Evolutionary conservation across 2,329 filamentous ascomycete genomes (phyloP).

Genomic region (Trichoderma aggressivum): DNA sequence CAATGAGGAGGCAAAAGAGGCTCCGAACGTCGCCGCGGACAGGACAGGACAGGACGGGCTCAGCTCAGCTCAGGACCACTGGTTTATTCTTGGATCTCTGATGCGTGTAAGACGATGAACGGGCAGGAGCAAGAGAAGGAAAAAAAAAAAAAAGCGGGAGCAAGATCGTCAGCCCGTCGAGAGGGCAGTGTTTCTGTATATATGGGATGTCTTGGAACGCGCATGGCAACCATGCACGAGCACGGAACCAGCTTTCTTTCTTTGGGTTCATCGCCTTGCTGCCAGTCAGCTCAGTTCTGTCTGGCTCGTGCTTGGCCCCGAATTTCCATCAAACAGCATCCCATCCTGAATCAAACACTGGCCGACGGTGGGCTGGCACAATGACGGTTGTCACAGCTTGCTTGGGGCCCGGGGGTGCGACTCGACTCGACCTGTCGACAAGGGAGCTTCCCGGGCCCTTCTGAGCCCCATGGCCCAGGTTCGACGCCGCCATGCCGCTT

Average conservation of each 20-base stretch:
- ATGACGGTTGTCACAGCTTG: constrained; percentile 16
- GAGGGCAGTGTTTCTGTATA: constrained; percentile 16
- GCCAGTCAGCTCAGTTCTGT: constrained; percentile 10
- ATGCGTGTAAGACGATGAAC: constrained; percentile 10
- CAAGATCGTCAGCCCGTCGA: neutral
- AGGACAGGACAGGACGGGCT: neutral
- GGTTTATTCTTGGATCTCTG: neutral
- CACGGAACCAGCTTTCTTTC: neutral
- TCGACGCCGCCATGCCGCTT: constrained; percentile 1
- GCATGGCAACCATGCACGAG: neutral
- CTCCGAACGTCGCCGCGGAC: neutral
- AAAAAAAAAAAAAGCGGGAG: neutral
- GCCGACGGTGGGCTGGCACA: constrained; percentile 11
- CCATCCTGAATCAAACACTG: constrained; percentile 16
- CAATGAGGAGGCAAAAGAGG: neutral
- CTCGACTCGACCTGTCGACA: constrained; percentile 14
- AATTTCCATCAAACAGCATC: constrained; percentile 1
- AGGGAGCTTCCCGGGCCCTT: neutral
- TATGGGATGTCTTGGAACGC: no score
- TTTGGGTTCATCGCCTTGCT: neutral
- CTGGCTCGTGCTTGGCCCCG: constrained; percentile 4
- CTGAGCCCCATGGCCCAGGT: neutral
- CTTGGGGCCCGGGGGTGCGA: constrained; percentile 6
- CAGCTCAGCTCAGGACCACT: neutral
- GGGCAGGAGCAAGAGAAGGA: neutral